Conservation (phyloP, 495 filamentous ascomycete species). For the Penicillium diatomitis region DNA sequence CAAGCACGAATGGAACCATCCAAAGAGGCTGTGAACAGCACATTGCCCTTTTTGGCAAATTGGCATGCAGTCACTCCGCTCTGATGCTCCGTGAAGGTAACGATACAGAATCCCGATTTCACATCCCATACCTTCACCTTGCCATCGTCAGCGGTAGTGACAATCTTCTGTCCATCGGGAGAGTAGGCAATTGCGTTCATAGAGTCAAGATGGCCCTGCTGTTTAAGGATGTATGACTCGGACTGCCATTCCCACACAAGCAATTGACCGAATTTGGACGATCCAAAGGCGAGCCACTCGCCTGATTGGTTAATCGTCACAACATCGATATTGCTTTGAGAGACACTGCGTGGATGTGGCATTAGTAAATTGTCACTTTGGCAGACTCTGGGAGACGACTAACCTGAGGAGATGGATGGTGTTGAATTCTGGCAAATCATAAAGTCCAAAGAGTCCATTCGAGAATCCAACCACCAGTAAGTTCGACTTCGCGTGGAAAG, state of each 20-base stretch:
- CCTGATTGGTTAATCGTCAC: slow-evolving; percentile 87
- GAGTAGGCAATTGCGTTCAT: slow-evolving; percentile 92
- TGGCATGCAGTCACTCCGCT: slow-evolving; percentile 93
- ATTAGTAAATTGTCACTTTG: slow-evolving; percentile 13
- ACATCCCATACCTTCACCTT: slow-evolving; percentile 99
- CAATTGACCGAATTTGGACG: slow-evolving; percentile 86
- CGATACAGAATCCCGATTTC: slow-evolving; percentile 91
- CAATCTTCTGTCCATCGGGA: slow-evolving; percentile 82
- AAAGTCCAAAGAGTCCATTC: slow-evolving; percentile 83
- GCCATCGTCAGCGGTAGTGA: slow-evolving; percentile 90
- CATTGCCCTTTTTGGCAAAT: slow-evolving; percentile 87
- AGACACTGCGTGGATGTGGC: slow-evolving; percentile 53
- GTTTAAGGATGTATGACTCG: slow-evolving; percentile 97
- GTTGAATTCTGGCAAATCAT: slow-evolving; percentile 96
- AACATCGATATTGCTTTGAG: slow-evolving; percentile 89
- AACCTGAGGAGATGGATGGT: slow-evolving; percentile 76
- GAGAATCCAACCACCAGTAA: slow-evolving; percentile 90
- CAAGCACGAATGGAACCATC: slow-evolving; percentile 92
- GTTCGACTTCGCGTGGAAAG: slow-evolving; percentile 78
- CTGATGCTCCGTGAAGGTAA: slow-evolving; percentile 95
- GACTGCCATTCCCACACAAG: slow-evolving; percentile 99
- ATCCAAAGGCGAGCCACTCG: slow-evolving; percentile 97
- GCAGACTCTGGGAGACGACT: neutral
- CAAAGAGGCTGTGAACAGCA: slow-evolving; percentile 87
- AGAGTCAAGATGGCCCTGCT: slow-evolving; percentile 95